These are phyloP conservation scores for Solanum clarkiae DNA, from an alignment of 257 asterid genomes.

Conservation along the genomic window DNA sequence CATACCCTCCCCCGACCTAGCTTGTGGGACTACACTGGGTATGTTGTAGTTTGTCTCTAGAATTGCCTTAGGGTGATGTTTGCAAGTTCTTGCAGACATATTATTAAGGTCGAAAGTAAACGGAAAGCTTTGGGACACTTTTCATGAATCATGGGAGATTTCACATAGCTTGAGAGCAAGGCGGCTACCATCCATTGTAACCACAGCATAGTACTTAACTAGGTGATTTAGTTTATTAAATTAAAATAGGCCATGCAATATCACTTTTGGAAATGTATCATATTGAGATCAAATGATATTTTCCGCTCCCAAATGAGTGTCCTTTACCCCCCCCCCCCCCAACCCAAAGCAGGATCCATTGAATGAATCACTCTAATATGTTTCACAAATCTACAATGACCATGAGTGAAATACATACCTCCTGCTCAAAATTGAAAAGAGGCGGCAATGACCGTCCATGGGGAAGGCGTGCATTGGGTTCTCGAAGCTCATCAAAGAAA, in stretches of 20 bases:
- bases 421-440: conserved; percentile 84
- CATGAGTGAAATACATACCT: conserved; percentile 29
- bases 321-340: neutral
- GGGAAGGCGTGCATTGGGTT: conserved; percentile 69
- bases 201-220: neutral
- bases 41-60: neutral
- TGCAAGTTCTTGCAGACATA: neutral
- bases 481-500: conserved; percentile 91
- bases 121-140: neutral
- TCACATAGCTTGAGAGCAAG: neutral
- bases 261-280: neutral
- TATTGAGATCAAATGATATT: neutral
- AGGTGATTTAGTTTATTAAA: neutral
- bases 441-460: conserved; percentile 83
- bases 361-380: neutral
- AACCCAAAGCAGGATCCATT: neutral
- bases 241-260: neutral
- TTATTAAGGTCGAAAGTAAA: neutral
- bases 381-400: neutral
- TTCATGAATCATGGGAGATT: neutral
- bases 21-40: neutral
- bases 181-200: neutral
- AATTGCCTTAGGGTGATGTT: neutral
- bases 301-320: neutral
- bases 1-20: too few species aligned